Percentiles rank a stretch among this genome's conserved stretches.
phyloP scores from a whole-genome alignment of 371 early-diverging fungal genomes.

The Massospora cicadina region DNA sequence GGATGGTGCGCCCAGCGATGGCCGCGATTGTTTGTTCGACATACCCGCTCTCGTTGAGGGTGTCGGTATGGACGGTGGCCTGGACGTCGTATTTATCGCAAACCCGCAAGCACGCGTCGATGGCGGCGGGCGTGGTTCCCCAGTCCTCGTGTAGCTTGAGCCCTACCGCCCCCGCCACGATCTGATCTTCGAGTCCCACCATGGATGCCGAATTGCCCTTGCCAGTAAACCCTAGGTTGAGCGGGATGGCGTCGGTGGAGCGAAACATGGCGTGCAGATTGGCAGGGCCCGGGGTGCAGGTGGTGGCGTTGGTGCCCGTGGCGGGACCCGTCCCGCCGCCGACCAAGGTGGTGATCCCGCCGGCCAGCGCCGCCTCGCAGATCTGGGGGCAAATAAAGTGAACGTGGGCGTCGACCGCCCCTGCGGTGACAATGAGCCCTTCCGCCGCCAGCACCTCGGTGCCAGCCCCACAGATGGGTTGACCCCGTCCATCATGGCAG shows the following conservation, averaged over 20 bases:
- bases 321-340: slow-evolving; percentile 93
- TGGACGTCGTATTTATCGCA: slow-evolving; percentile 83
- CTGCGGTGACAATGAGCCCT: slow-evolving; percentile 79
- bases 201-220: slow-evolving; percentile 64
- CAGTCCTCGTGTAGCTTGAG: slow-evolving; percentile 89
- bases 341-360: slow-evolving; percentile 76
- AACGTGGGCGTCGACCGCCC: slow-evolving; percentile 77
- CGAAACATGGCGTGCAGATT: slow-evolving; percentile 75
- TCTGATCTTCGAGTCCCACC: slow-evolving; percentile 54
- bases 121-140: slow-evolving; percentile 85
- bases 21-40: slow-evolving; percentile 75
- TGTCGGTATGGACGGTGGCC: slow-evolving; percentile 73
- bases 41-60: slow-evolving; percentile 85
- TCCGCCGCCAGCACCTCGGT: slow-evolving; percentile 87
- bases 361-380: slow-evolving; percentile 55
- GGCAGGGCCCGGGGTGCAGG: slow-evolving; percentile 68
- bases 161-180: slow-evolving; percentile 75
- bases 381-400: slow-evolving; percentile 87
- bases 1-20: slow-evolving; percentile 76
- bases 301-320: slow-evolving; percentile 85
- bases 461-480: slow-evolving; percentile 58
- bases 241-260: slow-evolving; percentile 64
- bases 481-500: slow-evolving; percentile 84
- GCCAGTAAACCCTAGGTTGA: slow-evolving; percentile 85
- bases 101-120: slow-evolving; percentile 64